Evolutionary conservation across 2,329 filamentous ascomycete species (phyloP), one percentile per base, ranked within the genome.

Genomic region (Xylaria sp.): DNA sequence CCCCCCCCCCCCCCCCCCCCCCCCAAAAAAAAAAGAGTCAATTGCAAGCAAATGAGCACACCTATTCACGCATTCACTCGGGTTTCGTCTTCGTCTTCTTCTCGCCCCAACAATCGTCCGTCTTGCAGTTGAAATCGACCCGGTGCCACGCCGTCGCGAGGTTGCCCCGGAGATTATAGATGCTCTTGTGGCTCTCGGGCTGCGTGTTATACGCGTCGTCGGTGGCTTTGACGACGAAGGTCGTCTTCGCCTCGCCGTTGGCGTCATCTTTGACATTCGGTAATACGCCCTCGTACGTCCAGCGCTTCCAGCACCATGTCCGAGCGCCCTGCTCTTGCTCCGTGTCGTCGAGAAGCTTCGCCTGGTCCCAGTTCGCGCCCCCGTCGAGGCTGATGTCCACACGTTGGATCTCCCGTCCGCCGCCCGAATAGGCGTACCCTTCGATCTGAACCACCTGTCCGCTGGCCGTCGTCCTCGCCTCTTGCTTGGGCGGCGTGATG

Each of bases 351-450:
- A 89, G 76, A 28, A 91, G 82, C 60, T 83, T 78, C 8, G 90
- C 90, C 73, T 91, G 88, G 62, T 86, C 84, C 90, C 90, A 92
- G 1, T 84, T 87, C 63, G 80, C 81, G 45, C 90, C 90, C 28
- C 86, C 87, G 74, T 92, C 89, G 34, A 89, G 80, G 66, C 86
- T 89, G 36, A 91, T 81, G 71, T 92, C 90, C 3, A 92, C 89
- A n/a, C 90, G 86, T 53, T 89, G 83, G 69, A 91, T 89, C 75
- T 84, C 83, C 36, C 88, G 84, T 1, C 90, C 90, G 52, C 90
- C 90, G 32, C 90, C 90, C 0, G 88, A 89, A 74, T 90, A 91
- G 1, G 90, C 90, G 75, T 91, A 92, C 0, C 90, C 90, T 59
- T 84, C 82, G 4, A 91, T 75, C 66, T 77, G 74, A 8, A 78